phyloP scores from a whole-genome alignment of 805 yeast species.

The Candida endomychidarum region DNA sequence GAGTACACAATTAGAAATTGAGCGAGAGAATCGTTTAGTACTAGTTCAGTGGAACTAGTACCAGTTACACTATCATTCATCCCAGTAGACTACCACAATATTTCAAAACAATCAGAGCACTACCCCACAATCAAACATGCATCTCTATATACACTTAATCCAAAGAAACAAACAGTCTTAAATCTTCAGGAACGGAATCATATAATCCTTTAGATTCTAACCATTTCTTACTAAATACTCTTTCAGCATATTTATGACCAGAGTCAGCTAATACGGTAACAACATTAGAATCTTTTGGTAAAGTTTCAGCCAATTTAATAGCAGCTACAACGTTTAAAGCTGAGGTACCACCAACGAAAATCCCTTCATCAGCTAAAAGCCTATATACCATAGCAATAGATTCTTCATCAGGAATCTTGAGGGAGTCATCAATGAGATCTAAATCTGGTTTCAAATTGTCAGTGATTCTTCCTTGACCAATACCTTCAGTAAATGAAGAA shows the following conservation, averaged over 20 bases:
- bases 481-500: conserved; percentile 90
- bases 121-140: too few species aligned
- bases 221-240: conserved; percentile 79
- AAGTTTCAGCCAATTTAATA: conserved; percentile 62
- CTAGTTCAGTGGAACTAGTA: too few species aligned
- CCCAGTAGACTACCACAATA: too few species aligned
- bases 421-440: conserved; percentile 74
- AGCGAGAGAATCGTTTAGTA: too few species aligned
- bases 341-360: conserved; percentile 87
- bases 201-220: conserved; percentile 65
- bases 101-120: too few species aligned
- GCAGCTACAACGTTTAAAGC: conserved; percentile 93
- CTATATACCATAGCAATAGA: conserved; percentile 82
- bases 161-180: conserved; percentile 61
- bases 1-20: too few species aligned
- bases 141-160: conserved; percentile 25
- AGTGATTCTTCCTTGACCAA: conserved; percentile 94
- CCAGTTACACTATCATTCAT: too few species aligned
- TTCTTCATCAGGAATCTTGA: conserved; percentile 74
- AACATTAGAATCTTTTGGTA: conserved; percentile 78
- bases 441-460: conserved; percentile 75
- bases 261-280: conserved; percentile 90
- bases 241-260: conserved; percentile 83
- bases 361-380: conserved; percentile 84
- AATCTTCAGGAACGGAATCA: conserved; percentile 65